Percentiles rank a stretch among this genome's conserved stretches.
These are phyloP conservation scores for Darksidea phi DNA, from an alignment of 495 filamentous ascomycete genomes.

Conservation along the genomic window DNA sequence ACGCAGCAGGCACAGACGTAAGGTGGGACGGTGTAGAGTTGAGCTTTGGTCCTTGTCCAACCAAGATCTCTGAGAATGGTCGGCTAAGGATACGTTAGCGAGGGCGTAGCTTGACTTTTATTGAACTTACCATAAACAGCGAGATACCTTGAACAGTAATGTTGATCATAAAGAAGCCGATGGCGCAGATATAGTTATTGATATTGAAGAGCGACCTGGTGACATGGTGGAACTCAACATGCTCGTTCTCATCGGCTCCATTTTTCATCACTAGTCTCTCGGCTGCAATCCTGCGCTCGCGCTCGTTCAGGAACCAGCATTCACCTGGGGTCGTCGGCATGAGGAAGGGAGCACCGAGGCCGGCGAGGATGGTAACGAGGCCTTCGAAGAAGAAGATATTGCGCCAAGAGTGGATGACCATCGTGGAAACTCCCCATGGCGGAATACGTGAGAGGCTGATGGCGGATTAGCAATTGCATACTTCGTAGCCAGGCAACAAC, in stretches of 20 bases:
- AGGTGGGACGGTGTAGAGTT: constrained; percentile 79
- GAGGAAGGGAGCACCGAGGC: constrained; percentile 17
- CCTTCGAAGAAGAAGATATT: constrained; percentile 40
- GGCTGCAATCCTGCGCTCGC: constrained; percentile 24
- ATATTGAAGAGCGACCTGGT: constrained; percentile 32
- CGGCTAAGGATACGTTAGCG: constrained; percentile 1
- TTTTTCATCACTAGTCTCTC: constrained; percentile 18
- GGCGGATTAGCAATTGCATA: not conserved
- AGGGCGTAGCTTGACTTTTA: not conserved
- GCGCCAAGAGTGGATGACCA: constrained; percentile 33
- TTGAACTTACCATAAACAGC: constrained; percentile 31
- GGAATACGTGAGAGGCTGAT: constrained; percentile 25
- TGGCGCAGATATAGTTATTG: constrained; percentile 37
- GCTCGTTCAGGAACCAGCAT: constrained; percentile 24
- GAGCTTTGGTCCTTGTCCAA: constrained; percentile 63
- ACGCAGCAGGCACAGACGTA: constrained; percentile 79
- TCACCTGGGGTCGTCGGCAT: constrained; percentile 26
- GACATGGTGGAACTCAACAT: constrained; percentile 30
- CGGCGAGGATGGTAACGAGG: constrained; percentile 32
- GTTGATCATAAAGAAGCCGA: constrained; percentile 39
- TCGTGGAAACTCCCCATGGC: constrained; percentile 26
- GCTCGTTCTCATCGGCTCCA: constrained; percentile 27
- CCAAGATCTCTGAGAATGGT: constrained; percentile 39
- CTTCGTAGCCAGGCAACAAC: not conserved
- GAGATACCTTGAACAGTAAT: constrained; percentile 38